phyloP scores from a whole-genome alignment of 83 land plant genomes.

The Isoetes engelmannii region DNA sequence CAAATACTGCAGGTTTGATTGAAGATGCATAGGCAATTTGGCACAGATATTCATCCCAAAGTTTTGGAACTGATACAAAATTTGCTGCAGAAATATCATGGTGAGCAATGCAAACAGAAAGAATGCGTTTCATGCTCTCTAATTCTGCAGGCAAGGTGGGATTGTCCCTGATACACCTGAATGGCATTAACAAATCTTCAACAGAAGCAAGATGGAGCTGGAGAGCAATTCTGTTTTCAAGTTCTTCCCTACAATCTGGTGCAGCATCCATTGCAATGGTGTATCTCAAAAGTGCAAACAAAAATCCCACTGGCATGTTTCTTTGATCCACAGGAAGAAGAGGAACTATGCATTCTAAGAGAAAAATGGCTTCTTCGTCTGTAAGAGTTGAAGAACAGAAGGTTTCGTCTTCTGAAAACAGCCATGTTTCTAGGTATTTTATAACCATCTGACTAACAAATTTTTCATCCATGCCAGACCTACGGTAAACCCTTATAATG shows the following conservation, averaged over 20 bases:
- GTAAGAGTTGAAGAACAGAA: too few relatives aligned
- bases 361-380: background rate
- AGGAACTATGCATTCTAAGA: background rate
- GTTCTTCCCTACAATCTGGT: background rate
- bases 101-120: conserved; percentile 1
- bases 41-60: conserved; percentile 13
- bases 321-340: conserved; percentile 3
- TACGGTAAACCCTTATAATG: background rate
- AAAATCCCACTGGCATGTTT: conserved; percentile 11
- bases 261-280: conserved; percentile 16
- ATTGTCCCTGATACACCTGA: background rate
- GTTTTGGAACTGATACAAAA: conserved; percentile 2
- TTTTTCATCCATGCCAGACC: background rate
- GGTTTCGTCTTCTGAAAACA: background rate
- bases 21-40: conserved; percentile 1
- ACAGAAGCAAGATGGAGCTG: conserved; percentile 11
- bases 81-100: background rate
- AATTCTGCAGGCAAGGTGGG: background rate
- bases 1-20: background rate
- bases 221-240: conserved; percentile 4
- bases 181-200: conserved; percentile 10
- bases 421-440: background rate
- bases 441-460: background rate
- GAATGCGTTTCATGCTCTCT: conserved; percentile 8
- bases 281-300: conserved; percentile 13